Evolutionary conservation across 108 stramenopile species (phyloP), one percentile per base, ranked within the genome.

Genomic region (Cyclotella distinguenda): DNA sequence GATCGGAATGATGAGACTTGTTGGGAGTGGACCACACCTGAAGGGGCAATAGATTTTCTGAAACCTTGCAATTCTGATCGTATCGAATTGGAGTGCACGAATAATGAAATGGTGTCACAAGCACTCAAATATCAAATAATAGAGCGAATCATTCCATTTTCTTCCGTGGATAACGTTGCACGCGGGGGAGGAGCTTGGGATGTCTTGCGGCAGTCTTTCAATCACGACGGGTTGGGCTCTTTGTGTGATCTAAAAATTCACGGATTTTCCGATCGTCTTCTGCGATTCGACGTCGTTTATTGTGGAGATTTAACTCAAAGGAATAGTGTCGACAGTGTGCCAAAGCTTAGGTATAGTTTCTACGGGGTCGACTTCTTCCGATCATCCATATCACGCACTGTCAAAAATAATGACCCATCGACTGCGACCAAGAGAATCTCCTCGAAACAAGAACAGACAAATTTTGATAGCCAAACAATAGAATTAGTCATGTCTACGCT

Each of bases 151-250:
- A 68, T 68, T 31, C 66, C 66, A 4, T 57, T 68, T 45, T 31
- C 43, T 26, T 58, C 46, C 18, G 58, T 68, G 4, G 66, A 68
- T 49, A 54, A 68, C 66, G 51, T 68, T 12, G 56, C 66, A 36
- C 43, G 66, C 32, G 66, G 66, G 30, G 66, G 65, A 15, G 65
- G 56, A 15, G 65, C 53, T 21, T 66, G 65, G 65, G 65, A 66
- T 33, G 65, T 66, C 3, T 31, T 66, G 5, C 40, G 65, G 26
- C 53, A 54, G 45, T 66, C 65, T 18, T 33, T 52, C 16, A 54
- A 43, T 0, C 43, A 66, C 44, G 31, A 55, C 11, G 65, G 56
- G 33, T 55, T 66, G 43, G 65, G 65, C 1, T 66, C 53, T 40
- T 25, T 15, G 4, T 66, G 65, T 40, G 53, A 66, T 45, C 15